Evolutionary conservation across 345 rosid species (phyloP), one percentile per base, ranked within the genome.

Genomic region (Pugionium cornutum): DNA sequence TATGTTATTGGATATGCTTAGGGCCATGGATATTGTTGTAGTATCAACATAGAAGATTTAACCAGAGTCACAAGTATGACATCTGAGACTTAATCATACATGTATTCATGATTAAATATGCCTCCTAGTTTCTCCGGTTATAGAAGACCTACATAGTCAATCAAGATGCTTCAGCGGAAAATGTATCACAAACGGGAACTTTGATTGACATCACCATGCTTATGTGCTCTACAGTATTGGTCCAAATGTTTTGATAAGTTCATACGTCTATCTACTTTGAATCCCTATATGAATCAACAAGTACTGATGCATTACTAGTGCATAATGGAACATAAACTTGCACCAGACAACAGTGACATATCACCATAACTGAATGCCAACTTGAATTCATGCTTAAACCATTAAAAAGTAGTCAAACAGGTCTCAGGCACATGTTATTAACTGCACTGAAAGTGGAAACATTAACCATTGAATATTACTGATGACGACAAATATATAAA

Each of bases 241-340:
- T 54, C 51, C 25, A 46, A 50, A 62, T 62, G 29, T 55, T 54
- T 36, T 54, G 34, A 6, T 42, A 58, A 39, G 65, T 48, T 47
- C 28, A 39, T 56, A 57, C 30, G 58, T 51, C 10, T 42, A 36
- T 32, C 9, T 63, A 47, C 31, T 64, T 32, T 56, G 69, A 70
- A 47, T 32, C 27, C 11, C 7, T 42, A 45, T 64, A 25, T 72
- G 53, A 45, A 28, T 40, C 59, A 72, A 34, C 64, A 48, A 43
- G 49, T 30, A 65, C 42, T 43, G 58, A 51, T 56, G 66, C 59
- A 18, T 52, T 48, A 63, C 32, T 41, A 4, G 46, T 26, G 9
- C 55, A 50, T 44, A 53, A 60, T 46, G 62, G 30, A 66, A 30
- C 57, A 60, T 31, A 53, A n/a, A 59, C 44, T 59, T 59, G 28